Percentiles rank a stretch among this genome's conserved stretches.
phyloP scores from a whole-genome alignment of 208 protist genomes.

The Jaenimonas drosophilae region DNA sequence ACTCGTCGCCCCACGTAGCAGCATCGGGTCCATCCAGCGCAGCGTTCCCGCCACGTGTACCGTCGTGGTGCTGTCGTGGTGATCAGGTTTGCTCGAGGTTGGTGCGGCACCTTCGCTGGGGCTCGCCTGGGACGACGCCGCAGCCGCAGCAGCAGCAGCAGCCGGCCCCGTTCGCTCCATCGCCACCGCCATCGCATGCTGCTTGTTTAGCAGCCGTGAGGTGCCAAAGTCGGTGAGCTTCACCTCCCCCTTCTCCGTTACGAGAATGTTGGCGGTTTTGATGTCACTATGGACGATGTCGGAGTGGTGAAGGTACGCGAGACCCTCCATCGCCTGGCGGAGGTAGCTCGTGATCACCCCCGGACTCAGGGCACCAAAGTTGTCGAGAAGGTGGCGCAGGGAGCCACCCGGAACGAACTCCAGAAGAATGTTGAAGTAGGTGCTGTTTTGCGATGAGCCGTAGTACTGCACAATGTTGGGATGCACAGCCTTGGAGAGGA shows the following conservation, averaged over 20 bases:
- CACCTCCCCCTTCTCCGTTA: slow-evolving; percentile 75
- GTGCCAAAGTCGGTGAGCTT: slow-evolving; percentile 90
- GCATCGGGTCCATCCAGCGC: slow-evolving; percentile 83
- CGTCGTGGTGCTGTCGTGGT: slow-evolving; percentile 17
- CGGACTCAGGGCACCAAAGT: slow-evolving; percentile 81
- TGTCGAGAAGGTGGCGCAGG: slow-evolving; percentile 78
- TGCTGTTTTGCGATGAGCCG: slow-evolving; percentile 67
- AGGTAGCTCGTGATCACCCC: slow-evolving; percentile 80
- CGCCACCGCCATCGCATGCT: too few species aligned
- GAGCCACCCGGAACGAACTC: slow-evolving; percentile 89
- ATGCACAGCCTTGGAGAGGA: slow-evolving; percentile 82
- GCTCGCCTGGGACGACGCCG: background rate
- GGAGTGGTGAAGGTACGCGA: slow-evolving; percentile 78
- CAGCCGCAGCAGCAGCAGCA: slow-evolving; percentile 6
- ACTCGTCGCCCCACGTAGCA: slow-evolving; percentile 31
- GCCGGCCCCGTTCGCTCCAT: slow-evolving; percentile 10
- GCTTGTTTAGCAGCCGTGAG: slow-evolving; percentile 63
- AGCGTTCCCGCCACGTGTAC: slow-evolving; percentile 71
- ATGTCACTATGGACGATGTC: slow-evolving; percentile 89
- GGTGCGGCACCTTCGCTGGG: background rate
- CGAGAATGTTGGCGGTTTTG: slow-evolving; percentile 88
- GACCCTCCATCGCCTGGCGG: slow-evolving; percentile 66
- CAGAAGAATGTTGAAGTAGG: slow-evolving; percentile 88
- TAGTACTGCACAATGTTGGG: slow-evolving; percentile 90
- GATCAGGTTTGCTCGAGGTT: too few species aligned